Evolutionary conservation across 768 basidiomycete species (phyloP).

Genomic region (Leccinellum rugosiceps): DNA sequence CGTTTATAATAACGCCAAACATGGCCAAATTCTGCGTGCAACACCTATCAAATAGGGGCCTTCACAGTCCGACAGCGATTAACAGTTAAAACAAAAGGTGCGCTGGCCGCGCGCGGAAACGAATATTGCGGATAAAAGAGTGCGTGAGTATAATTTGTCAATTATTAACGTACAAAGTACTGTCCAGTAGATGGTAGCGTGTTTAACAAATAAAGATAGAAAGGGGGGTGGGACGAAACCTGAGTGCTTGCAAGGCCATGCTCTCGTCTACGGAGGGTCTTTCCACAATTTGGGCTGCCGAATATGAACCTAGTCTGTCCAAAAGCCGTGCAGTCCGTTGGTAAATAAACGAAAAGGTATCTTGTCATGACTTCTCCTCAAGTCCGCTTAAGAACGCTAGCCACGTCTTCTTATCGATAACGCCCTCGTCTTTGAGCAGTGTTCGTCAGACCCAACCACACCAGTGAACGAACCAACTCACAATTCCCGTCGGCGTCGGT

Average conservation of each 20-base stretch:
- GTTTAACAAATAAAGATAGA: not conserved
- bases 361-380: constrained; percentile 48
- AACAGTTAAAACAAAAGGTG: no score
- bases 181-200: not conserved
- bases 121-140: not conserved
- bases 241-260: no score
- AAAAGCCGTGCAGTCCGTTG: not conserved
- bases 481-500: constrained; percentile 81
- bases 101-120: no score
- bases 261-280: no score
- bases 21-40: no score
- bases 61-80: no score
- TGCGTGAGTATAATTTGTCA: not conserved
- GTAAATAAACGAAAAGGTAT: not conserved
- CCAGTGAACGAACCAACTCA: constrained; percentile 35
- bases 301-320: not conserved
- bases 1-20: constrained; percentile 24
- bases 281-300: not conserved
- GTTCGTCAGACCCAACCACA: not conserved
- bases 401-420: constrained; percentile 95
- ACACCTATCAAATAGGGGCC: no score
- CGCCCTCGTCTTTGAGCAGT: constrained; percentile 64
- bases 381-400: constrained; percentile 79
- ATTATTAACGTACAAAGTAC: not conserved
- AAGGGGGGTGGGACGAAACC: not conserved